These are phyloP conservation scores for Urochloa ruziziensis DNA, from an alignment of 176 grass and related monocot genomes.

Conservation along the genomic window DNA sequence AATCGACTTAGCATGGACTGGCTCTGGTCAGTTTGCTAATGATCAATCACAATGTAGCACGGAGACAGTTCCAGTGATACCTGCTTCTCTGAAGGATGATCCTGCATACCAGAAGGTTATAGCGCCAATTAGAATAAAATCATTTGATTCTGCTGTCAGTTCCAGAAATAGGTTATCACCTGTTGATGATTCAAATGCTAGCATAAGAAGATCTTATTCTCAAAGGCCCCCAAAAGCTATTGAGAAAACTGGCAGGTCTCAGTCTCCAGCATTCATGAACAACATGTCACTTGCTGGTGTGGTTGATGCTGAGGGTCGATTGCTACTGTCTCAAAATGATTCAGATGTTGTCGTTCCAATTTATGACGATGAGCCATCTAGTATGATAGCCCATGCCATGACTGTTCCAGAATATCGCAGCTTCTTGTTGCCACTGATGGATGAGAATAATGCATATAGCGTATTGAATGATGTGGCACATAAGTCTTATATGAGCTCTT, in stretches of 20 bases:
- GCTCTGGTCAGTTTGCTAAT: conserved; percentile 40
- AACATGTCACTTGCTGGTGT: conserved; percentile 46
- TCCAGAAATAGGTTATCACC: conserved; percentile 30
- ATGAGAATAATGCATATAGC: conserved; percentile 36
- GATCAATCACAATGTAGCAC: conserved; percentile 36
- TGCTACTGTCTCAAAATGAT: conserved; percentile 47
- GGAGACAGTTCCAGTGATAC: conserved; percentile 42
- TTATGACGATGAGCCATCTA: conserved; percentile 88
- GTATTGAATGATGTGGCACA: conserved; percentile 17
- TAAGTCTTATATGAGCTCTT: conserved; percentile 20
- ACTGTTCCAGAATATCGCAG: conserved; percentile 62
- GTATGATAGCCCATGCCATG: conserved; percentile 93
- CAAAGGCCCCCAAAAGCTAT: conserved; percentile 61
- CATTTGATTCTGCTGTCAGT: conserved; percentile 74
- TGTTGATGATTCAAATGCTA: conserved; percentile 39
- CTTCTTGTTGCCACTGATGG: conserved; percentile 44
- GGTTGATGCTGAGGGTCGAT: conserved; percentile 51
- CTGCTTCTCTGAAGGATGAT: conserved; percentile 39
- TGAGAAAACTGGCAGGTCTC: conserved; percentile 45
- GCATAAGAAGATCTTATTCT: conserved; percentile 83
- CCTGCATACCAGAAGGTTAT: conserved; percentile 50
- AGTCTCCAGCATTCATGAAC: conserved; percentile 42
- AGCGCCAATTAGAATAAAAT: conserved; percentile 65
- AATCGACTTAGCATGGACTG: conserved; percentile 93
- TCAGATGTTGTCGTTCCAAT: conserved; percentile 68